Percentiles rank a stretch among this genome's conserved stretches.
These are phyloP conservation scores for Xylaria sp. DNA, from an alignment of 2,329 filamentous ascomycete species.

Conservation along the genomic window DNA sequence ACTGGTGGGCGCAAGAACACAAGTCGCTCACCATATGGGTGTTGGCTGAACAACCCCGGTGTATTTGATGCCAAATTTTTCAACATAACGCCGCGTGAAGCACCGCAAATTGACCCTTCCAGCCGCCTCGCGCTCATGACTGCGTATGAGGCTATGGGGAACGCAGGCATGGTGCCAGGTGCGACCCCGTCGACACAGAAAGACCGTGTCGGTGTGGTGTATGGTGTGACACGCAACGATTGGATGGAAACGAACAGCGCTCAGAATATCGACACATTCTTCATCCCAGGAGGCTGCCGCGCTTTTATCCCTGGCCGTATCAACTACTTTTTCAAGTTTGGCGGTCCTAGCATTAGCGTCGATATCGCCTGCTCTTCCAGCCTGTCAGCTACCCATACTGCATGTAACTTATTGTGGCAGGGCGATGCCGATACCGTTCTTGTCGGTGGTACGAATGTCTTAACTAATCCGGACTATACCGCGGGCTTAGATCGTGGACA, in stretches of 20 bases:
- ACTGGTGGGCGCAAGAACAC: conserved; percentile 29
- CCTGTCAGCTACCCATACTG: conserved; percentile 40
- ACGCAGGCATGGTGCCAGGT: conserved; percentile 27
- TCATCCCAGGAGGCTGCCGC: conserved; percentile 12
- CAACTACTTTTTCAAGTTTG: conserved; percentile 37
- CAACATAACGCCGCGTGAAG: conserved; percentile 26
- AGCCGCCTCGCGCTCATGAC: conserved; percentile 26
- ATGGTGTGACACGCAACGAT: conserved; percentile 39
- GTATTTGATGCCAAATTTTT: conserved; percentile 29
- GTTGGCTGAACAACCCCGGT: conserved; percentile 28
- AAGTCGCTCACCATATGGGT: conserved; percentile 25
- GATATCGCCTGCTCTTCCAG: conserved; percentile 42
- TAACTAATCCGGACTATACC: conserved; percentile 15
- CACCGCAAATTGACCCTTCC: conserved; percentile 21
- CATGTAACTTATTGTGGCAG: conserved; percentile 32
- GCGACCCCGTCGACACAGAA: conserved; percentile 5
- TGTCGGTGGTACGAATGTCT: conserved; percentile 20
- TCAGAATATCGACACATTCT: conserved; percentile 17
- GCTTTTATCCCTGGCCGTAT: conserved; percentile 30
- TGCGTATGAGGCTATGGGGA: conserved; percentile 30
- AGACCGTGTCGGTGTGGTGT: conserved; percentile 39
- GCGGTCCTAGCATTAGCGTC: conserved; percentile 32
- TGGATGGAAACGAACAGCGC: conserved; percentile 40
- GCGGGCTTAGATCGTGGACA: conserved; percentile 20
- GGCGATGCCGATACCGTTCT: conserved; percentile 33